phyloP scores from a whole-genome alignment of 495 filamentous ascomycete species.

The Hypoxylon fuscum region DNA sequence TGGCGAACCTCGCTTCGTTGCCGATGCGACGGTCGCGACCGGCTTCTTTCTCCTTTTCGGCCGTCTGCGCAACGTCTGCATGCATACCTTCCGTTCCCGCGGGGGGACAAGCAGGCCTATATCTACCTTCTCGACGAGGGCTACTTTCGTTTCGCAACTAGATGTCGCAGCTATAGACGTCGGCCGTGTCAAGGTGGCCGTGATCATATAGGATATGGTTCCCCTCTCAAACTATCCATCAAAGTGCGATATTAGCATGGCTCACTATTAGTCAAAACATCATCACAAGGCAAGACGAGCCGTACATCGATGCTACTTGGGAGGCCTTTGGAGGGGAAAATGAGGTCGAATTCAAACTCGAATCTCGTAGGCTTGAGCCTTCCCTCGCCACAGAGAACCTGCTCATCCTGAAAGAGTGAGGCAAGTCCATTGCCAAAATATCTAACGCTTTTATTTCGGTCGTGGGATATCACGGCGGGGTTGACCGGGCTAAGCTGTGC shows the following conservation, averaged over 20 bases:
- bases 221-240: slow-evolving; percentile 87
- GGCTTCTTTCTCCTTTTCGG: slow-evolving; percentile 60
- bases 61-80: slow-evolving; percentile 75
- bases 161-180: slow-evolving; percentile 83
- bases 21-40: slow-evolving; percentile 35
- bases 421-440: slow-evolving; percentile 85
- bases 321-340: slow-evolving; percentile 76
- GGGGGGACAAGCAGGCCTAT: slow-evolving; percentile 62
- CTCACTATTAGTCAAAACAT: not conserved
- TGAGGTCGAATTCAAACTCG: slow-evolving; percentile 91
- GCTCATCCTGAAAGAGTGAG: slow-evolving; percentile 89
- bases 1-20: slow-evolving; percentile 21
- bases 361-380: slow-evolving; percentile 85
- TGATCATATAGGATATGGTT: slow-evolving; percentile 88
- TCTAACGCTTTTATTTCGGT: slow-evolving; percentile 62
- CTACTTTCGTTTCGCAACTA: slow-evolving; percentile 80
- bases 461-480: slow-evolving; percentile 50
- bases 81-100: slow-evolving; percentile 76
- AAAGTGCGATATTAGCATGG: slow-evolving; percentile 33
- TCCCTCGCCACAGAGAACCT: slow-evolving; percentile 89
- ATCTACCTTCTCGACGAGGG: slow-evolving; percentile 75
- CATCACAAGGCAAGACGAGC: slow-evolving; percentile 28
- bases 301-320: slow-evolving; percentile 95
- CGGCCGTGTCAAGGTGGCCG: slow-evolving; percentile 87
- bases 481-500: slow-evolving; percentile 64